Base-by-base conservation (phyloP, 2,329 filamentous ascomycete genomes). In the Stylonectria norvegica region DNA sequence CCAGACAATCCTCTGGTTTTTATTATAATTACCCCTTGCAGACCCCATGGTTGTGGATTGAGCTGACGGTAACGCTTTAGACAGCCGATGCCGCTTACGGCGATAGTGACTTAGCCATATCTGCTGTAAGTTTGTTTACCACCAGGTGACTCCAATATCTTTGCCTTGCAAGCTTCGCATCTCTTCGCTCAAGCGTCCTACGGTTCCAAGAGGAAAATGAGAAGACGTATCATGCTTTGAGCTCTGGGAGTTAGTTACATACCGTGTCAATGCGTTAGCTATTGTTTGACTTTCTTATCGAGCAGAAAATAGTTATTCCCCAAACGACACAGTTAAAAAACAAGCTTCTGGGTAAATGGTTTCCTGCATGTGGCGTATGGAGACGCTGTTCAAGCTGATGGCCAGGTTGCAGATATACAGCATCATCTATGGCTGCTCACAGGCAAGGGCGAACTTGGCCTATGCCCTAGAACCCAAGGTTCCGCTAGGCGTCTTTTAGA, bases 351-450 rank as follows among this genome's bases (percentile, higher is more conserved):
- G 22, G 22, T 25, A 25, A 25, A 25, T 25, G 12, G 7, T 25
- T 25, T 7, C 22, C 22, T 7, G 7, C 22, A 25, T 25, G 22
- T 25, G 22, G 22, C 7, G 22, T 25, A 25, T 7, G 22, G 22
- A 25, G 12, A 25, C 22, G 22, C 12, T 7, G 22, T 12, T 12
- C 7, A 7, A 12, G 22, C 22, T 25, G 22, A 25, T 25, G 7
- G 22, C 22, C 12, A 25, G 22, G 22, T 7, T 12, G 22, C 14
- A 43, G 41, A 36, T 14, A 20, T 43, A 2, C 41, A 43, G 27
- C 41, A 43, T 22, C 20, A 43, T 19, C 10, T 43, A 3, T 43
- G 36, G 36, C 36, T 43, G 6, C 31, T 43, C 3, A 43, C 41
- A 1, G 20, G 38, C 9, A 23, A 33, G 8, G 41, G 36, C n/a